These are phyloP conservation scores for Termitomyces sp. DNA, from an alignment of 768 basidiomycete species.

Conservation along the genomic window DNA sequence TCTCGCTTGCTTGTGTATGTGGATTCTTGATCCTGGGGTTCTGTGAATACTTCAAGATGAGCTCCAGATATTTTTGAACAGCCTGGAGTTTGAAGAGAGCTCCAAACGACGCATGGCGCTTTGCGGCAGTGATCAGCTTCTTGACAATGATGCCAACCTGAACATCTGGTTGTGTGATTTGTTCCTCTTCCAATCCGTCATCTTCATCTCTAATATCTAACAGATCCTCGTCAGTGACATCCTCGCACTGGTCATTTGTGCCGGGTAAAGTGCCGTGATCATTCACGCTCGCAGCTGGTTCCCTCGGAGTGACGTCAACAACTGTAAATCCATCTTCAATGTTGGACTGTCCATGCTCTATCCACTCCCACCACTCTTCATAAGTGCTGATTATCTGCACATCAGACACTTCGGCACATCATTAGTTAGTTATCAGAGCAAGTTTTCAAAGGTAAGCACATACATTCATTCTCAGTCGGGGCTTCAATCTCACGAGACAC, in stretches of 20 bases:
- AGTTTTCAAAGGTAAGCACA: not conserved
- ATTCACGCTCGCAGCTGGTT: not conserved
- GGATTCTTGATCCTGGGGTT: not conserved
- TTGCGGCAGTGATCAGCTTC: not conserved
- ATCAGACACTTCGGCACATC: not conserved
- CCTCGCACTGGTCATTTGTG: not conserved
- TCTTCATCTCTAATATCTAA: not conserved
- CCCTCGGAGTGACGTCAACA: not conserved
- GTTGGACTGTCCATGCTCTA: not conserved
- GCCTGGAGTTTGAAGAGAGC: not conserved
- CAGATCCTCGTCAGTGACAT: not conserved
- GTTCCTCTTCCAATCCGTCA: not conserved
- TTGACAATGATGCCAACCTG: not conserved
- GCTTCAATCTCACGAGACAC: not conserved
- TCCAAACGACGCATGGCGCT: not conserved
- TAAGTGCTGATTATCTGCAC: not conserved
- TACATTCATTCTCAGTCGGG: not conserved
- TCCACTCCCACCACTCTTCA: not conserved
- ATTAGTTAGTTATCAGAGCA: not conserved
- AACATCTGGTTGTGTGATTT: not conserved
- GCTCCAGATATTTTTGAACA: not conserved
- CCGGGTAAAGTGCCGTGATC: not conserved
- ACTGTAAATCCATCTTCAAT: rapidly evolving
- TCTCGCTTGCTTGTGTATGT: not conserved
- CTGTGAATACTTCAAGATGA: not conserved